Base-by-base conservation (phyloP, 2,329 filamentous ascomycete species). In the Sporothrix luriei region DNA sequence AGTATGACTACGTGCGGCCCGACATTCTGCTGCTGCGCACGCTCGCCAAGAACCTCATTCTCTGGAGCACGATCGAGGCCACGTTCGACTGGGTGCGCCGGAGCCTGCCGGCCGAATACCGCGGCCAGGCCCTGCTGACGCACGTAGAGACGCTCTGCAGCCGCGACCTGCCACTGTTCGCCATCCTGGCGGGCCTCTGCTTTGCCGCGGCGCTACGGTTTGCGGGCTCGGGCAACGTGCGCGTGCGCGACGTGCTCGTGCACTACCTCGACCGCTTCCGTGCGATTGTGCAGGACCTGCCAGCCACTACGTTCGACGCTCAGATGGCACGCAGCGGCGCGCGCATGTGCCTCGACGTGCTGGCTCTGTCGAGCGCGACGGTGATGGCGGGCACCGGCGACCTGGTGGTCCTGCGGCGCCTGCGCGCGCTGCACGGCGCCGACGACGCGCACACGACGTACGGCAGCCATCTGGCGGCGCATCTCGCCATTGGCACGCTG, bases 311-410 rank as follows among this genome's bases (percentile, higher is more conserved):
- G 55, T 98, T 97, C 77, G 96, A 99, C 76, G 89, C 91, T 55
- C 93, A 92, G 75, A 85, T 97, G 19, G 88, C 94, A 2, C 86
- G 92, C 46, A 90, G 91, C 68, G 94, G 94, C 9, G 90, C 94
- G 1, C 87, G 93, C 49, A 96, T 96, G 82, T 98, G 95, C 76
- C 92, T 97, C 75, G 94, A 98, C 76, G 84, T 96, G 2, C 80
- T 97, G 13, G 92, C 92, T 0, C 82, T 99, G 6, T 91, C 93
- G 6, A 88, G 88, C 26, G 90, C 95, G 0, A 92, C 91, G 1
- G 92, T 98, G 66, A 98, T 98, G 94, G 93, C 96, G 6, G 95
- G 95, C 38, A 97, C 93, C 0, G 95, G 96, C 51, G 96, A 99
- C 76, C 82, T 99, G 24, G 81, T 87, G 2, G 89, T 97, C 1